Percentiles rank a stretch among this genome's conserved stretches.
Conservation (phyloP, 169 alveolate genomes). For the Perkinsus olseni region DNA sequence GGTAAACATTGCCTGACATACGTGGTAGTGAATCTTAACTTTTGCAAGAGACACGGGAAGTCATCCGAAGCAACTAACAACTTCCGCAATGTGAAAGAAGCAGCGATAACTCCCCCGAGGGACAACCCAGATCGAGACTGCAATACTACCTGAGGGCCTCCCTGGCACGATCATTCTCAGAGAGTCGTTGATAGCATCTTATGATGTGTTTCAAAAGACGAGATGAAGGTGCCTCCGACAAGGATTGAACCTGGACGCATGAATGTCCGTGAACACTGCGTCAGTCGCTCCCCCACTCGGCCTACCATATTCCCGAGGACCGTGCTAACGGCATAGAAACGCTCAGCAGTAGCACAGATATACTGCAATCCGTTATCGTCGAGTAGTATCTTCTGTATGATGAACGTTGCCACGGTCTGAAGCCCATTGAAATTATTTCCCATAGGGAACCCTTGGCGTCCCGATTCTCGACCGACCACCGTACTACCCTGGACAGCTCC, state of each 20-base stretch:
- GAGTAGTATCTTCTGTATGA: constrained; percentile 90
- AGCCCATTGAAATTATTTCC: not conserved
- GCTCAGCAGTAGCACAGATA: constrained; percentile 93
- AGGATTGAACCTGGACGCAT: not conserved
- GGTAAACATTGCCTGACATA: not conserved
- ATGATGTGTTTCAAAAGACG: constrained; percentile 90
- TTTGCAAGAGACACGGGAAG: too few relatives aligned
- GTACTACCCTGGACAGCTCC: constrained; percentile 89
- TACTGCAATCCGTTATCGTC: constrained; percentile 92
- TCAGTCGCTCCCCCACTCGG: constrained; percentile 4
- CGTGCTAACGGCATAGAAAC: constrained; percentile 92
- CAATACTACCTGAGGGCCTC: constrained; percentile 69
- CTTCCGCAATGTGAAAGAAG: too few relatives aligned
- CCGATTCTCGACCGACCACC: constrained; percentile 16
- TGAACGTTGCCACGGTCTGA: constrained; percentile 86
- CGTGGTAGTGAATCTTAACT: not conserved
- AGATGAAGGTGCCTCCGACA: constrained; percentile 71
- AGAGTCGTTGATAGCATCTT: constrained; percentile 90
- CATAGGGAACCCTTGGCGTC: not conserved
- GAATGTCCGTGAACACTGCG: not conserved
- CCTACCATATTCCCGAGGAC: constrained; percentile 89
- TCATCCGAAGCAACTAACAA: too few relatives aligned
- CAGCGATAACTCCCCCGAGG: constrained; percentile 34
- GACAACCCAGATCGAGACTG: too few relatives aligned
- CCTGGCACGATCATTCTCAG: constrained; percentile 85